Evolutionary conservation across 805 yeast species (phyloP).

Genomic region (Candida patagonica): DNA sequence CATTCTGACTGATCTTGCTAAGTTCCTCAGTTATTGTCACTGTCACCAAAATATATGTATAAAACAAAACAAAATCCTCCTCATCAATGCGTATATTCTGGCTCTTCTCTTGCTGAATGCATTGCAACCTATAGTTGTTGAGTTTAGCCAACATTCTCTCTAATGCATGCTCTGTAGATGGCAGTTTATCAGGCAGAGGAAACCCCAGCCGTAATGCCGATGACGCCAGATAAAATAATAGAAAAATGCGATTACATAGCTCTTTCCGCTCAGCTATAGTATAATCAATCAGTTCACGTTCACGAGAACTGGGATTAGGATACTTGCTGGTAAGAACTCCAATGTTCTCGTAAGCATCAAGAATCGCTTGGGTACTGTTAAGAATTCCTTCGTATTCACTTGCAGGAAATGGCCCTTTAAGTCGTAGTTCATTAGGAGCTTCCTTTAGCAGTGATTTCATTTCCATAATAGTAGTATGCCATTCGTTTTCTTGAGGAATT

Average conservation of each 20-base stretch:
- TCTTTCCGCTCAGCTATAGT: constrained; percentile 49
- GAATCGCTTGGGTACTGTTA: constrained; percentile 48
- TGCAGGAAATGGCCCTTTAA: constrained; percentile 64
- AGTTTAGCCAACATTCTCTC: constrained; percentile 59
- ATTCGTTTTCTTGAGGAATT: constrained; percentile 28
- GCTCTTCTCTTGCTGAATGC: constrained; percentile 24
- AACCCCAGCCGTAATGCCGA: constrained; percentile 67
- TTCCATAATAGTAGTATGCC: constrained; percentile 50
- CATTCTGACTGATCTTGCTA: constrained; percentile 43
- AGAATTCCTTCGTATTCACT: constrained; percentile 43
- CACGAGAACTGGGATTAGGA: constrained; percentile 42
- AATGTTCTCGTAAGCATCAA: constrained; percentile 70
- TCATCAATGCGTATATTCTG: constrained; percentile 29
- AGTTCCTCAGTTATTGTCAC: constrained; percentile 57
- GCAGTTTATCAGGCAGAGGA: constrained; percentile 70
- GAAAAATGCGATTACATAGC: constrained; percentile 60
- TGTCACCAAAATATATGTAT: constrained; percentile 66
- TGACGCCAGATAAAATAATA: constrained; percentile 55
- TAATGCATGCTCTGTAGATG: constrained; percentile 66
- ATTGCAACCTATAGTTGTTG: constrained; percentile 43
- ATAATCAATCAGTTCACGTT: constrained; percentile 44
- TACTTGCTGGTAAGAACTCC: constrained; percentile 59
- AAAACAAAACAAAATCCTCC: constrained; percentile 69
- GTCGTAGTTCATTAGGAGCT: constrained; percentile 65
- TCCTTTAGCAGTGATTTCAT: constrained; percentile 52